Percentiles rank a stretch among this genome's conserved stretches.
phyloP scores from a whole-genome alignment of 768 basidiomycete species.

The Psilocybe cubensis region DNA sequence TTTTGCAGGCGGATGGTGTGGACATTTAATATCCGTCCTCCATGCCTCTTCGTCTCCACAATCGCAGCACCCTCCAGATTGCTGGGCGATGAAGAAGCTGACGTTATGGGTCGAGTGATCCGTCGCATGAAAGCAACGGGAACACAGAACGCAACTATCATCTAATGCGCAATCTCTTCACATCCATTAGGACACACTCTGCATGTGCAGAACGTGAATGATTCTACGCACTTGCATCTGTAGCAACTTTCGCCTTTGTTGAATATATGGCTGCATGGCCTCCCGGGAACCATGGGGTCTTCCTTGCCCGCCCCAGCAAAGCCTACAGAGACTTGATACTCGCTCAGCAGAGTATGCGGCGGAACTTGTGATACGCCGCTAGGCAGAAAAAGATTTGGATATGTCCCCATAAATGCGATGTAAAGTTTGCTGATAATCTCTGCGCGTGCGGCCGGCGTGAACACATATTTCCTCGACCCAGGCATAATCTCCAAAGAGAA shows the following conservation, averaged over 20 bases:
- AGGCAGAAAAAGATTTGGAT: conserved; percentile 74
- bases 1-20: conserved; percentile 67
- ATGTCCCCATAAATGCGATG: conserved; percentile 80
- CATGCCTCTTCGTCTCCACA: conserved; percentile 94
- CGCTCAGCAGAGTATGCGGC: conserved; percentile 64
- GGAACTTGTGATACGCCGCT: conserved; percentile 65
- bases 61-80: conserved; percentile 93
- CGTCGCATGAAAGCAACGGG: conserved; percentile 88
- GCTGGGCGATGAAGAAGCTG: conserved; percentile 90
- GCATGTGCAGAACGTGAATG: conserved; percentile 1
- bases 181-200: conserved; percentile 11
- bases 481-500: conserved; percentile 84
- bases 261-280: conserved; percentile 84
- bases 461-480: conserved; percentile 75
- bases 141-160: conserved; percentile 89
- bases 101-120: conserved; percentile 88
- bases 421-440: conserved; percentile 85
- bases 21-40: conserved; percentile 68
- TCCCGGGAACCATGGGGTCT: conserved; percentile 64
- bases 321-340: conserved; percentile 63
- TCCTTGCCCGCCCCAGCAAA: conserved; percentile 64
- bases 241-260: conserved; percentile 92
- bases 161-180: conserved; percentile 88
- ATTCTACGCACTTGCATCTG: conserved; percentile 82
- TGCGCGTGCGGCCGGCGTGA: conserved; percentile 72